Evolutionary conservation across 2,329 filamentous ascomycete species (phyloP), one percentile per base, ranked within the genome.

Genomic region (Ophiosphaerella herpotricha): DNA sequence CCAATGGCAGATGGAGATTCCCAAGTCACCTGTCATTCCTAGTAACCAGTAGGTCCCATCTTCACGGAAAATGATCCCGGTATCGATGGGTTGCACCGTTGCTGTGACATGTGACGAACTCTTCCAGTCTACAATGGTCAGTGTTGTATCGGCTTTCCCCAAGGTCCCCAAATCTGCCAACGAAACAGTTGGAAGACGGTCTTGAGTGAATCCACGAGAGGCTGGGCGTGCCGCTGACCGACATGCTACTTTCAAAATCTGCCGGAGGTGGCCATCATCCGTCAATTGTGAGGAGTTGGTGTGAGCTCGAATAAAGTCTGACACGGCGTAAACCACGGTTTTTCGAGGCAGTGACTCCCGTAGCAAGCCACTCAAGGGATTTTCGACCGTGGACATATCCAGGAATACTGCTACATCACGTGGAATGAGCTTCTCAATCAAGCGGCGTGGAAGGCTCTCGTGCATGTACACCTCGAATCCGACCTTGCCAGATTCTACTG

Each of bases 71-170:
- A 50, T 46, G 13, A 4, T 23, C n/a, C 38, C 38, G 16, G 31
- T 38, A 43, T 51, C 48, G n/a, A 52, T 48, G 29, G 49, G 16
- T 18, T 37, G 43, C 21, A 51, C 38, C 9, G 7, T 32, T 16
- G 33, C 48, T 13, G 31, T 31, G 31, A 46, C 21, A 32, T 14
- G n/a, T 42, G 34, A 26, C 35, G 33, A 14, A 24, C 4, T 21
- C 12, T 18, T 46, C 43, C 48, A 51, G 26, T 51, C 48, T 8
- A 46, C 38, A 39, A 51, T 39, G 13, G 43, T 39, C 2, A 32
- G 35, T 39, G 5, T 13, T 26, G 23, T 23, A 35, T 40, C 14
- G 3, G 18, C 35, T 44, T 39, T 24, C 7, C 31, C 31, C 16
- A 14, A 39, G 13, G 21, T 43, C n/a, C 23, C 39, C 13, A 43